Evolutionary conservation across 768 basidiomycete species (phyloP).

Genomic region (Kwoniella newhampshirensis): DNA sequence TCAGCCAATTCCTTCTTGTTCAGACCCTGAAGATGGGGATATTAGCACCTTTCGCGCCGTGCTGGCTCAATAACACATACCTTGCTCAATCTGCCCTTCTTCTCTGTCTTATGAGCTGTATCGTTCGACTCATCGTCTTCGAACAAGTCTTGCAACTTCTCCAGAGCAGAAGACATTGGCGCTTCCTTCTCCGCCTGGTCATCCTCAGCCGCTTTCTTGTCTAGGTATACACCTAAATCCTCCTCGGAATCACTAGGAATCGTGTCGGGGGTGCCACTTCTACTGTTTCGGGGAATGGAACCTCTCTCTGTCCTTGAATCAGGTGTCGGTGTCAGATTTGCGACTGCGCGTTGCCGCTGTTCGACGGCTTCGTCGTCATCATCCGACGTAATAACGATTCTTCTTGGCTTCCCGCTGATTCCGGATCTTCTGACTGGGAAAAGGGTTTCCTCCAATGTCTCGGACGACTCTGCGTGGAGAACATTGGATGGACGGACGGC

Average conservation of each 20-base stretch:
- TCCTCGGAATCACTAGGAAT: background rate
- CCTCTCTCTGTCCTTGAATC: slow-evolving; percentile 13
- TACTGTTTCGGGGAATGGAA: slow-evolving; percentile 3
- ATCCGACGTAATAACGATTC: slow-evolving; percentile 22
- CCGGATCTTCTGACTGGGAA: slow-evolving; percentile 24
- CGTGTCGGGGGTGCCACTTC: background rate
- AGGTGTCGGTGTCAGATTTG: background rate
- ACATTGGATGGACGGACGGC: background rate
- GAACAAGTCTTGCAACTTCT: slow-evolving; percentile 12
- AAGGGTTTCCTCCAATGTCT: slow-evolving; percentile 21
- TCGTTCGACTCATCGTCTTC: slow-evolving; percentile 14
- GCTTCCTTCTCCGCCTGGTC: slow-evolving; percentile 2
- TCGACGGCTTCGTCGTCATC: slow-evolving; percentile 22
- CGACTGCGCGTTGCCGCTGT: background rate
- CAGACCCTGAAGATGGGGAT: slow-evolving; percentile 17
- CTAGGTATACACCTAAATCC: slow-evolving; percentile 1
- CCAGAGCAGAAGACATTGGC: slow-evolving; percentile 12
- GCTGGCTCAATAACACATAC: slow-evolving; percentile 1
- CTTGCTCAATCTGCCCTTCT: slow-evolving; percentile 6
- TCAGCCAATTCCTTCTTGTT: slow-evolving; percentile 31
- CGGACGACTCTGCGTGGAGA: slow-evolving; percentile 11
- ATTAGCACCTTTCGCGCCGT: no score
- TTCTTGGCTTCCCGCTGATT: slow-evolving; percentile 4
- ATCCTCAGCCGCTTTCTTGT: background rate
- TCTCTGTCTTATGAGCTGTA: slow-evolving; percentile 1